Evolutionary conservation across 139 green algal genomes (phyloP), one percentile per base, ranked within the genome.

Genomic region (Chlorella sp.): DNA sequence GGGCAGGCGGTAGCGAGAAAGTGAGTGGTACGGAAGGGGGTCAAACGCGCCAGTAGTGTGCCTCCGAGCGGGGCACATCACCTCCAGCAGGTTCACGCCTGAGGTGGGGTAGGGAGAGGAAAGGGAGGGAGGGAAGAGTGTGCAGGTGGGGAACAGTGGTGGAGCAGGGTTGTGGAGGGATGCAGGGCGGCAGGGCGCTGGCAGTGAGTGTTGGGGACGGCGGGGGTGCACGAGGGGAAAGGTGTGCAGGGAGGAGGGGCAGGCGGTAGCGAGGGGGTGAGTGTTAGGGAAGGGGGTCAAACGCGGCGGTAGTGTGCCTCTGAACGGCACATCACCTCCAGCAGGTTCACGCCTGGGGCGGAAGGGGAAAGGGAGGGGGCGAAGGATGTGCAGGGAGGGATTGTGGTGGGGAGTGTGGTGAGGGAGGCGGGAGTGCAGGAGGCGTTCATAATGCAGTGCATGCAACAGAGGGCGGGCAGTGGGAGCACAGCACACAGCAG

Each of bases 81-180:
- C 97, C 89, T 97, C 96, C 82, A 97, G 92, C 80, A 99, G 94
- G 91, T 99, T 99, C 89, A 98, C 95, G 36, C 98, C 98, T 90
- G 87, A 0, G 57, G n/a, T 48, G 68, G 12, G 19, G 12, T 19
- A 30, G 68, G 68, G 16, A 76, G 19, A 12, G 68, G 19, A 32
- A 76, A 24, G 5, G 22, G 68, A 19, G 19, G n/a, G n/a, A n/a
- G n/a, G n/a, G n/a, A n/a, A n/a, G n/a, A n/a, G n/a, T n/a, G n/a
- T n/a, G n/a, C n/a, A n/a, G n/a, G n/a, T n/a, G n/a, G n/a, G n/a
- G n/a, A n/a, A n/a, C n/a, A n/a, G n/a, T n/a, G 24, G 40, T 9
- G 32, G 26, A 32, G 32, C 48, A 2, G 0, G 21, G n/a, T n/a
- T n/a, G n/a, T n/a, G n/a, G n/a, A n/a, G n/a, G n/a, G n/a, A n/a